Conservation (phyloP, 345 rosid genomes). For the Carallia brachiata region DNA sequence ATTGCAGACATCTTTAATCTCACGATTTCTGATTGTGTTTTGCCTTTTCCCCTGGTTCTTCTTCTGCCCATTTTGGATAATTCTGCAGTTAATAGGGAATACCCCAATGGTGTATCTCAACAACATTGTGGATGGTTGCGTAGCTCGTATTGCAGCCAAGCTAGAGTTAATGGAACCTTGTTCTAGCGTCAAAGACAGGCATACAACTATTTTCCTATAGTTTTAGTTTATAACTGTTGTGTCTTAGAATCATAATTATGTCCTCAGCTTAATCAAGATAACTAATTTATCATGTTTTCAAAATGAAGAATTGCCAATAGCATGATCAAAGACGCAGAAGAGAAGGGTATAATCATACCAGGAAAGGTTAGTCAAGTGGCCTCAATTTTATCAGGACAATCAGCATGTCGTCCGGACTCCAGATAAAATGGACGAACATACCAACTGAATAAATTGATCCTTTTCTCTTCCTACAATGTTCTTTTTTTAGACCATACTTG, state of each 20-base stretch:
- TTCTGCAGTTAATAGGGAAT: conserved; percentile 50
- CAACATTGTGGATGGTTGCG: conserved; percentile 65
- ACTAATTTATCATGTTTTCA: background rate
- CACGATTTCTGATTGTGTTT: too few species aligned
- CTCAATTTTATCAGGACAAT: background rate
- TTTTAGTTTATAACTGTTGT: too few species aligned
- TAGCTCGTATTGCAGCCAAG: conserved; percentile 74
- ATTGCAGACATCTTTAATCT: too few species aligned
- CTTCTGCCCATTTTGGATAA: too few species aligned
- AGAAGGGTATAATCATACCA: conserved; percentile 60
- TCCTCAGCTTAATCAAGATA: background rate
- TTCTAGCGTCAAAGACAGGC: conserved; percentile 69
- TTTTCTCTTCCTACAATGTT: background rate
- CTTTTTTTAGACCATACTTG: conserved; percentile 39
- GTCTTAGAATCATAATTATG: background rate
- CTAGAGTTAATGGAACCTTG: conserved; percentile 68
- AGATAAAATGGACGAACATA: background rate
- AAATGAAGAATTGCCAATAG: conserved; percentile 56
- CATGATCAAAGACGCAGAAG: conserved; percentile 57
- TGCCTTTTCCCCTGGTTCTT: too few species aligned
- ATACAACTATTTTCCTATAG: background rate
- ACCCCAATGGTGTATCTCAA: conserved; percentile 90
- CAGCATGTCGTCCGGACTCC: background rate
- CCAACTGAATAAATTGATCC: background rate
- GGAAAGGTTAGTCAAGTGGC: conserved; percentile 53